Evolutionary conservation across 108 stramenopile genomes (phyloP), one percentile per base, ranked within the genome.

Genomic region (Schizochytrium sp.): DNA sequence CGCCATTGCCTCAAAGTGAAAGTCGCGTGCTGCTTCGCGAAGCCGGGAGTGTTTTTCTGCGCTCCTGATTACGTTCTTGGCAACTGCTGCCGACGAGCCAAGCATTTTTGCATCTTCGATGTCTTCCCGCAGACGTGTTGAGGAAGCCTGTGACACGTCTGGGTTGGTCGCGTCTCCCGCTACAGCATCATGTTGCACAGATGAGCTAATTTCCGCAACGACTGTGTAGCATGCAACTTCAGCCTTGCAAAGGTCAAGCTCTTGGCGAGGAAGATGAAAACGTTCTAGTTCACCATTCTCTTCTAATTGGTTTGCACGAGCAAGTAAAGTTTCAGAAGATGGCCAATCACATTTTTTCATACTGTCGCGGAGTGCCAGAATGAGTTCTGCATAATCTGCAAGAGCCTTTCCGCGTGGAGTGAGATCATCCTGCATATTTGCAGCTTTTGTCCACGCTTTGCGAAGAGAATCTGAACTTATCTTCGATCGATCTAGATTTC

Each of bases 31-130:
- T 7, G 76, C 76, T 13, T 83, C 76, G 15, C 76, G 76, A 83
- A 83, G 76, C 17, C 53, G 5, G 8, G 53, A n/a, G 47, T 55
- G 50, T 53, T 28, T 10, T 55, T 83, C 76, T 49, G 76, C 76
- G 50, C 10, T 28, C 15, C 50, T 53, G 55, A 83, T 83, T 10
- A 83, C 76, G 5, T 47, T 53, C 5, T 49, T 46, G 17, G 76
- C 76, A 28, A 83, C 76, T n/a, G 19, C 10, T 56, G 76, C 76
- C 0, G 76, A 53, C 2, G 76, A 83, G 28, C 40, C 76, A 38
- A 83, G 53, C 76, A 83, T 55, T 40, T 83, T 83, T 47, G 76
- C 76, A 40, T 83, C 76, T 42, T 83, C 76, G 55, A 83, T 83
- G 40, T 83, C 76, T 13, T 49, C 76, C 0, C 76, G 10, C 28